Percentiles rank a stretch among this genome's conserved stretches.
These are phyloP conservation scores for Tetracentron sinense DNA, from an alignment of 164 flowering plant species.

Conservation along the genomic window DNA sequence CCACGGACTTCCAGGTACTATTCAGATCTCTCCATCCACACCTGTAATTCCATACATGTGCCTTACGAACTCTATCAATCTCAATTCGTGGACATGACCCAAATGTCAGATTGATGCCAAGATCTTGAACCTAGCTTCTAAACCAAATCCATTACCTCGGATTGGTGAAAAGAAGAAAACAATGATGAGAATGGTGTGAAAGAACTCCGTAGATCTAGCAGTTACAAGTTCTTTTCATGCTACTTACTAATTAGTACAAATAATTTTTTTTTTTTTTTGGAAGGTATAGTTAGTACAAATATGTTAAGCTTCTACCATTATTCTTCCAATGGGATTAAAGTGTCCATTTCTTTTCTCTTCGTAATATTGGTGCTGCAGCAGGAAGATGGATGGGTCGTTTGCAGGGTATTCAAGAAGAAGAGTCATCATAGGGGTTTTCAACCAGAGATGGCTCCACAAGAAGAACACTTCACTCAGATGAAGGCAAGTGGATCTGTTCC, in stretches of 20 bases:
- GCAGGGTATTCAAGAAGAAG: constrained; percentile 83
- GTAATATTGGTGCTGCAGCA: no score
- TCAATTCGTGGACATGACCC: not conserved
- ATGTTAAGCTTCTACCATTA: not conserved
- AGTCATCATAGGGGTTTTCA: constrained; percentile 34
- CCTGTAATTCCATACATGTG: no score
- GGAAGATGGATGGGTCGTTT: constrained; percentile 94
- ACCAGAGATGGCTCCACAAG: constrained; percentile 23
- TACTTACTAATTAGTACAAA: no score
- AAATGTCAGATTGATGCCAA: no score
- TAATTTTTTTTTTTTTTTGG: no score
- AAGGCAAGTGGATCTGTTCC: constrained; percentile 24
- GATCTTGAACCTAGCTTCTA: no score
- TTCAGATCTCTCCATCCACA: not conserved
- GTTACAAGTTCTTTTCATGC: no score
- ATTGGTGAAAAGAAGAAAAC: no score
- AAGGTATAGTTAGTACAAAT: no score
- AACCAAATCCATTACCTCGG: no score
- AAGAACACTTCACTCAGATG: constrained; percentile 11
- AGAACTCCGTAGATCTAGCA: no score
- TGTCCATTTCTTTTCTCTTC: not conserved
- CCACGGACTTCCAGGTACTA: constrained; percentile 46
- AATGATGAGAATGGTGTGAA: no score
- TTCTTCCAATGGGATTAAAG: not conserved
- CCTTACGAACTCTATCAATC: not conserved